phyloP scores from a whole-genome alignment of 805 yeast species.

The Myxozyma monticola region DNA sequence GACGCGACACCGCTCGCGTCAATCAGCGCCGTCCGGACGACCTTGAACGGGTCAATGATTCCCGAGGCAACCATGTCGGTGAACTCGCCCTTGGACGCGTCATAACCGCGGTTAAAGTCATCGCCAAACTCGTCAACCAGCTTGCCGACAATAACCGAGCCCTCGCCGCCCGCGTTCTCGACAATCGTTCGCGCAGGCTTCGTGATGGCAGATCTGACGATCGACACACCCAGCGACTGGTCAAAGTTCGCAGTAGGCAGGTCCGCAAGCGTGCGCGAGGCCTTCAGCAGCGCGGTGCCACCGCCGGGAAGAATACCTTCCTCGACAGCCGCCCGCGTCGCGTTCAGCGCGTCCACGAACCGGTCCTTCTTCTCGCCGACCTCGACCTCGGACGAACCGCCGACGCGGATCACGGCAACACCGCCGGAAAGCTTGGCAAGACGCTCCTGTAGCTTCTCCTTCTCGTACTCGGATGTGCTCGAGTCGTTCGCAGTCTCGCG shows the following conservation, averaged over 20 bases:
- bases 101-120: slow-evolving; percentile 87
- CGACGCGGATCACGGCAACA: slow-evolving; percentile 97
- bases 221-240: slow-evolving; percentile 92
- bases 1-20: slow-evolving; percentile 99
- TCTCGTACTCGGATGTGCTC: slow-evolving; percentile 81
- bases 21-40: slow-evolving; percentile 89
- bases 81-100: slow-evolving; percentile 87
- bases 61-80: slow-evolving; percentile 96
- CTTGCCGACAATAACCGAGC: slow-evolving; percentile 93
- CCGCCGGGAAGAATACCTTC: slow-evolving; percentile 99
- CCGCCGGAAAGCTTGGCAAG: slow-evolving; percentile 96
- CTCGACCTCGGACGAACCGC: slow-evolving; percentile 96
- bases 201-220: slow-evolving; percentile 87
- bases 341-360: slow-evolving; percentile 96
- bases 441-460: slow-evolving; percentile 95
- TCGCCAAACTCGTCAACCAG: slow-evolving; percentile 55
- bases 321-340: slow-evolving; percentile 98
- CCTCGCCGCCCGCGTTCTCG: slow-evolving; percentile 97
- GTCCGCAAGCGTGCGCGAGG: slow-evolving; percentile 67
- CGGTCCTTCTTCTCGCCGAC: slow-evolving; percentile 99
- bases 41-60: slow-evolving; percentile 98
- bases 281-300: slow-evolving; percentile 96
- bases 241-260: slow-evolving; percentile 80
- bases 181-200: slow-evolving; percentile 95
- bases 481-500: slow-evolving; percentile 74